Base-by-base conservation (phyloP, 129 eudicot species). In the Flaveria linearis region DNA sequence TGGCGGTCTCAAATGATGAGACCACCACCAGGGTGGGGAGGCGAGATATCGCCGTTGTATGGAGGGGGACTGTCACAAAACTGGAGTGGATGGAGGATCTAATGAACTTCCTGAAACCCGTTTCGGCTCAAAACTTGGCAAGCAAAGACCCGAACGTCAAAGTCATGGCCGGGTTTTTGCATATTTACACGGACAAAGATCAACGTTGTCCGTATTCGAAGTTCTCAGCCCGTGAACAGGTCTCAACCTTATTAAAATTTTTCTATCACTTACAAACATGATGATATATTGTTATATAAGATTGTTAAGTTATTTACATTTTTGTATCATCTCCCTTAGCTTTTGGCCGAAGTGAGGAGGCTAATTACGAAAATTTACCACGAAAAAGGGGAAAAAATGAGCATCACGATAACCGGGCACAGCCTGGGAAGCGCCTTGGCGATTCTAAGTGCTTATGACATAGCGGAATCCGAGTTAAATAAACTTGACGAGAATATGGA, bases 401-500 rank as follows among this genome's bases (percentile, higher is more conserved):
- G 86, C 77, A 85, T 88, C 39, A 88, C 89, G 5, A 74, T 88
- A 17, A 81, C 87, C 13, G 92, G 92, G 2, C 92, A 88, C 22
- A 88, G 92, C 76, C 73, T 88, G 47, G 92, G 89, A 1, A 78
- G 92, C 22, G 85, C 89, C 2, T 69, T 88, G 42, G 87, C 92
- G 17, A 71, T 78, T 69, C 47, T 88, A 53, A 83, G 71, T 20
- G 89, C 84, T n/a, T 88, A 88, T 51, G 89, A 88, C 68, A 78
- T 88, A 16, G 87, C 83, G 1, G 89, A 88, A 74, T 75, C 78
- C 0, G 86, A 82, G 1, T 23, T 83, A 17, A 74, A 88, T 63
- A 61, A 73, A 22, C 71, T 43, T 23, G 84, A 72, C 20, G 49
- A 80, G 33, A 79, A n/a, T n/a, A n/a, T 55, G 36, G 78, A 72